These are phyloP conservation scores for Paramecium octaurelia DNA, from an alignment of 73 alveolate species.

Conservation along the genomic window DNA sequence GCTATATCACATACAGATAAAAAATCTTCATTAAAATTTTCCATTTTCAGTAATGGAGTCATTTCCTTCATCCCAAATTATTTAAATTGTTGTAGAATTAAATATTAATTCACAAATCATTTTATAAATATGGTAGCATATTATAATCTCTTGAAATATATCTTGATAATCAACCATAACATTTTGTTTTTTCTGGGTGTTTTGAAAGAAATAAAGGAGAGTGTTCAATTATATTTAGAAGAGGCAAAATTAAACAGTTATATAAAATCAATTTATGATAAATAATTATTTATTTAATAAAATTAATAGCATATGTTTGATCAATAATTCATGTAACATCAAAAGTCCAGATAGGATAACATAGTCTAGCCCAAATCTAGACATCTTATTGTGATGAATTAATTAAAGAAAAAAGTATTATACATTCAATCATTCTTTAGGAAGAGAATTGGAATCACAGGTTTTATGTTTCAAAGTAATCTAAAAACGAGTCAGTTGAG, in stretches of 20 bases:
- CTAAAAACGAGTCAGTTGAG: neutral
- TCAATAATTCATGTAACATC: neutral
- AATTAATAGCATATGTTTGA: neutral
- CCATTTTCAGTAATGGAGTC: neutral
- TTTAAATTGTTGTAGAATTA: neutral
- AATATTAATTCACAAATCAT: neutral
- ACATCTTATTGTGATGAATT: neutral
- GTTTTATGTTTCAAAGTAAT: neutral
- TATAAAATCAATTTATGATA: neutral
- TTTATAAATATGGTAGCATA: neutral
- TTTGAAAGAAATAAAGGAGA: neutral
- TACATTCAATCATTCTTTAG: neutral
- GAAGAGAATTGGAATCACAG: conserved; percentile 23
- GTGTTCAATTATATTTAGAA: neutral
- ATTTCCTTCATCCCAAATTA: neutral
- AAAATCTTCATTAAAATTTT: neutral
- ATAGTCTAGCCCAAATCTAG: neutral
- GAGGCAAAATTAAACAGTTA: neutral
- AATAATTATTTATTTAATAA: neutral
- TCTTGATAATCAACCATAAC: neutral
- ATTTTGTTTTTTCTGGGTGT: neutral
- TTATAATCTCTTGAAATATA: neutral
- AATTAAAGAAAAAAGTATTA: neutral
- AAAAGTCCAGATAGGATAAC: neutral
- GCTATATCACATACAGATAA: too few relatives aligned